Base-by-base conservation (phyloP, 2,329 filamentous ascomycete genomes). In the Parafenestella ontariensis region DNA sequence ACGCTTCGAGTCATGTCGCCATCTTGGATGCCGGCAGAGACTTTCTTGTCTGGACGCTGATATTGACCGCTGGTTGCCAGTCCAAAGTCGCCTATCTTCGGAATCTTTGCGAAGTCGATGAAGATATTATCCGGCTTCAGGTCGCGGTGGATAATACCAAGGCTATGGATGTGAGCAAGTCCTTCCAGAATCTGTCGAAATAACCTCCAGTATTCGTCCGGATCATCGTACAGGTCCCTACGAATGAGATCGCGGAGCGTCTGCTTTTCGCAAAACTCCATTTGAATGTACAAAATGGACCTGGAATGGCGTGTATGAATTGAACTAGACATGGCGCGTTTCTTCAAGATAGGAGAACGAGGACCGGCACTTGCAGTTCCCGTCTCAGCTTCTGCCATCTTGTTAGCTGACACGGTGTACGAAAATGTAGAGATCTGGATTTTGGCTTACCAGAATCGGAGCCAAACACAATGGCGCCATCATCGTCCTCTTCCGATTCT, bases 51-150 rank as follows among this genome's bases (percentile, higher is more conserved):
- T 11, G 74, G 66, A 5, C 83, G 77, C 2, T 86, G 83, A 61
- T 90, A 88, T 66, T 96, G 91, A 0, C 91, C 92, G 59, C 89
- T 95, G 0, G 93, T 98, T 17, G 95, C 95, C 31, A 99, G 82
- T 4, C 95, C 95, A 74, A 99, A 98, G 70, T 99, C 95, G 39
- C 95, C 95, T 64, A 99, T 97, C 63, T 96, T 95, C 33, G 96
- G 92, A 65, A 96, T 95, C 60, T 92, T 91, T 2, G 89, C 85
- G 7, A 89, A 87, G 68, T 98, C 94, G 61, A 99, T 96, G 77
- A 99, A 99, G 26, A 99, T 89, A 62, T 99, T 99, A 71, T 98
- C 95, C 0, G 95, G 95, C 72, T 99, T 99, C 24, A 99, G 82
- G 74, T 99, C 95, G 8, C 95, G 89, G 73, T 99, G 95, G 13